Evolutionary conservation across 345 rosid genomes (phyloP).

Genomic region (Acer negundo): DNA sequence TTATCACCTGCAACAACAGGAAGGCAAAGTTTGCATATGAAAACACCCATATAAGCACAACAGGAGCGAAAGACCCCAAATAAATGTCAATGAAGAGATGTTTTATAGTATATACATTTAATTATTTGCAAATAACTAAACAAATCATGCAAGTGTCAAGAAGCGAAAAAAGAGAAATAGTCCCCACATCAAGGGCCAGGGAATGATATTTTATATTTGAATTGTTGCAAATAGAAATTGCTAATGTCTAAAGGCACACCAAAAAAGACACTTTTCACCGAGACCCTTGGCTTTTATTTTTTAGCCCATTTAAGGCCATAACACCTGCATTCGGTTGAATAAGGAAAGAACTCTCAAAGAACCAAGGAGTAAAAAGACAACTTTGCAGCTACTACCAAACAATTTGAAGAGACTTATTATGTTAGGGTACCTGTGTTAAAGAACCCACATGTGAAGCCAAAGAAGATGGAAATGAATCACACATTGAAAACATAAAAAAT

Average conservation of each 20-base stretch:
- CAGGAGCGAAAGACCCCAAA: background rate
- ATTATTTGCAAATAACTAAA: background rate
- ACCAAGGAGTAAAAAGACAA: background rate
- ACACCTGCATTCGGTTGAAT: background rate
- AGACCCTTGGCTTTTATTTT: background rate
- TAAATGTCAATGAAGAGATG: background rate
- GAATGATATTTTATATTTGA: background rate
- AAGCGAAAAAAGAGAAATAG: background rate
- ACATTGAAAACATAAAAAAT: too few species aligned
- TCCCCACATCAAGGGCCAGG: background rate
- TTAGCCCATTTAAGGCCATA: background rate
- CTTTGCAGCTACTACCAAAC: background rate
- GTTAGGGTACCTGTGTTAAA: background rate
- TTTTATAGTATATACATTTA: background rate
- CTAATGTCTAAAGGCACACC: background rate
- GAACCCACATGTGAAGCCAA: too few species aligned
- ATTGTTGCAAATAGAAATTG: background rate
- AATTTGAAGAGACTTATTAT: background rate
- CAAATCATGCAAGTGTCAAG: background rate
- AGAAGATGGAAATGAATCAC: too few species aligned
- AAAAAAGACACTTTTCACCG: background rate
- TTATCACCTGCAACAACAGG: slow-evolving; percentile 48
- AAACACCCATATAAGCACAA: background rate
- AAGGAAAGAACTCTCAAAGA: background rate
- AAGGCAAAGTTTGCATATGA: slow-evolving; percentile 23